phyloP scores from a whole-genome alignment of 176 grass and related monocot genomes.

The Oryza coarctata region DNA sequence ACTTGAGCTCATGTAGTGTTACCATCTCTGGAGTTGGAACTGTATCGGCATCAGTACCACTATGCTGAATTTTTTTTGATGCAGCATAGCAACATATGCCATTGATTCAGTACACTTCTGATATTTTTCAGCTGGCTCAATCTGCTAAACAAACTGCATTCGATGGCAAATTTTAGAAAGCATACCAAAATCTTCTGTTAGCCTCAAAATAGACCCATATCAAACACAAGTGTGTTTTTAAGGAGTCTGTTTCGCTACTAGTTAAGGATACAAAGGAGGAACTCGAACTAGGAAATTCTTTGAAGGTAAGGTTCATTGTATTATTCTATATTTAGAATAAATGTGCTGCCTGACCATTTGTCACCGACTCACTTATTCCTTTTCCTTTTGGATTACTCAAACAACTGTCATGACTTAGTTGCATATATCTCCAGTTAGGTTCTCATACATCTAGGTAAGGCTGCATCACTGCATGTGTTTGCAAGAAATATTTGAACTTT shows the following conservation, averaged over 20 bases:
- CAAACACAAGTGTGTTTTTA: not conserved
- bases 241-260: not conserved
- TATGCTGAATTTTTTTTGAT: constrained; percentile 12
- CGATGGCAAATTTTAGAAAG: constrained; percentile 7
- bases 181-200: not conserved
- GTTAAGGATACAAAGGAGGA: not conserved
- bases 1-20: constrained; percentile 11
- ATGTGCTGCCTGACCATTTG: not conserved
- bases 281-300: not conserved
- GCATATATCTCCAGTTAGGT: not conserved
- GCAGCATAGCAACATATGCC: constrained; percentile 1
- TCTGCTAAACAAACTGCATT: constrained; percentile 11
- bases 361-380: not conserved
- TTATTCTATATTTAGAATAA: not conserved
- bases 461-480: not conserved
- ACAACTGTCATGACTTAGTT: not conserved
- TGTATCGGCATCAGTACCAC: not conserved
- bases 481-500: not conserved
- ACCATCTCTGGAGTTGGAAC: not conserved
- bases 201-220: not conserved
- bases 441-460: not conserved
- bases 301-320: constrained; percentile 21
- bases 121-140: constrained; percentile 18
- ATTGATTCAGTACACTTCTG: not conserved
- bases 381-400: constrained; percentile 3